Base-by-base conservation (phyloP, 2,329 filamentous ascomycete species). In the Exserohilum rostratum region DNA sequence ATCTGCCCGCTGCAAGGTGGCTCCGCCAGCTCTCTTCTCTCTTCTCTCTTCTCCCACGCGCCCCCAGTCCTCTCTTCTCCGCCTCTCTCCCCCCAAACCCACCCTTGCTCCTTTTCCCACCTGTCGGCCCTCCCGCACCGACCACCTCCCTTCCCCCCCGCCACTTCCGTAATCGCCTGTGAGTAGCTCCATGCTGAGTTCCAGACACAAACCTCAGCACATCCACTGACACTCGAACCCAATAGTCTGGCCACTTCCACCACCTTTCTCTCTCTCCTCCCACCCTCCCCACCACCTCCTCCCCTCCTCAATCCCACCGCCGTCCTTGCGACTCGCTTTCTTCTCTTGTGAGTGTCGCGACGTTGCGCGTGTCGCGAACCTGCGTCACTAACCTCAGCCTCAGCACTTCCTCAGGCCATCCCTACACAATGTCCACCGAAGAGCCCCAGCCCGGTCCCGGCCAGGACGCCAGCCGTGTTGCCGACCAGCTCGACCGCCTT, bases 401-500 rank as follows among this genome's bases (percentile, higher is more conserved):
- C 64, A 71, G 67, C 65, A 57, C 63, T 49, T 60, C 65, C 58
- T 57, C 53, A 65, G 57, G 57, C 60, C 71, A 72, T 73, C 68
- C 60, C 61, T 71, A 70, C 67, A 76, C 53, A 67, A 78, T 78
- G 76, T 78, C 76, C 63, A 63, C 73, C 61, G 77, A 77, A 61
- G 76, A 78, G 44, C 55, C 66, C 44, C 69, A 72, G 53, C 65
- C 67, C 58, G 60, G 53, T 44, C 57, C 63, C 53, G 62, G 65
- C 55, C 69, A 71, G 58, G 74, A 73, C 53, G 66, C 69, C 59
- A 65, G 61, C 61, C 72, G 73, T 49, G 62, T 80, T 58, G 64
- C 72, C 65, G 77, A 80, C 45, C 73, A 75, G 57, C 73, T 81
- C 55, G 73, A 76, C 53, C 69, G 69, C 49, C 64, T 79, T 45